Evolutionary conservation across 257 asterid species (phyloP), one percentile per base, ranked within the genome.

Genomic region (Ilex asprella): DNA sequence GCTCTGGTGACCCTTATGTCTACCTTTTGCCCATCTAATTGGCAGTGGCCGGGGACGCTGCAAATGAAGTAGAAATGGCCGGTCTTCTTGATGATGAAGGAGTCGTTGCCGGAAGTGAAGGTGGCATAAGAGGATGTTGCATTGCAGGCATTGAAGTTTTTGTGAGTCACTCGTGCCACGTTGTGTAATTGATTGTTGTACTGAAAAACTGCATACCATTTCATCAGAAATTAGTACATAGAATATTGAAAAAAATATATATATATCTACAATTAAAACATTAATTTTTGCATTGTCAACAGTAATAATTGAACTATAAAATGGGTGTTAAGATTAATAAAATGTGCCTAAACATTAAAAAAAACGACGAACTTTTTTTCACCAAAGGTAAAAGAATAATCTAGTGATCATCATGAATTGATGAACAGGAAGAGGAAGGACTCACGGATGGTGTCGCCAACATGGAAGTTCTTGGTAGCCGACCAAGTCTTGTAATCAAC

Each of bases 41-140:
- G 58, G 11, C 95, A 87, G 67, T 85, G 94, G 65, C 68, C 76
- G 6, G 78, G 76, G 0, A 70, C 1, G 49, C 81, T 11, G 60
- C 91, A 77, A 7, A 85, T 74, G 84, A 85, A 87, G 64, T 72
- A 85, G 59, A 54, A 83, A 67, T 87, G 95, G 32, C 87, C 89
- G 13, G 75, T 46, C 5, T 35, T 59, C 2, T 8, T 62, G 1
- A 85, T 58, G 2, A 64, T 61, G 73, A 87, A 82, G 0, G 84
- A 61, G 32, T 87, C 87, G 21, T 76, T 71, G 58, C 91, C 94
- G 16, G 75, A 63, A 62, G 70, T 30, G 70, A 65, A 78, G 32
- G 71, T 54, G 1, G 60, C 64, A 13, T 61, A 65, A 0, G 84
- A 76, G 10, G 67, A 44, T 6, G 75, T 76, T 2, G 79, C 43